Percentiles rank a stretch among this genome's conserved stretches.
Evolutionary conservation across 169 alveolate genomes (phyloP).

Genomic region (Eimeria sp.): DNA sequence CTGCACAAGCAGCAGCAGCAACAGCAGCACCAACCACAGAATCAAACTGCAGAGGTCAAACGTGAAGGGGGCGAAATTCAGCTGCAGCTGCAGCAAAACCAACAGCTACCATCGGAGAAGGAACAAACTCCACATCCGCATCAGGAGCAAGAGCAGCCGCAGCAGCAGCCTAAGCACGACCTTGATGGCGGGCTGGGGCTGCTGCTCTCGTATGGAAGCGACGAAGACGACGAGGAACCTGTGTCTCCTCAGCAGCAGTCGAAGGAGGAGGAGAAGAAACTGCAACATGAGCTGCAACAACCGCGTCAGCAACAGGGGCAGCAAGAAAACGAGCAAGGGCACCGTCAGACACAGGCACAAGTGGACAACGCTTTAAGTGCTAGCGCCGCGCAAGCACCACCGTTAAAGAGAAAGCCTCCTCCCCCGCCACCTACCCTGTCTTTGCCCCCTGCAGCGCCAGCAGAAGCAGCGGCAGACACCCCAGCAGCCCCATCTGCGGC

Average conservation of each 20-base stretch:
- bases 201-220: slow-evolving; percentile 62
- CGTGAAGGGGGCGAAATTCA: not conserved
- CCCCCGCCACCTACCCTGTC: slow-evolving; percentile 63
- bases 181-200: slow-evolving; percentile 62
- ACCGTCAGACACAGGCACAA: not conserved
- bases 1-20: slow-evolving; percentile 28
- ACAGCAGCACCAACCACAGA: not conserved
- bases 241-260: not conserved
- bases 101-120: not conserved
- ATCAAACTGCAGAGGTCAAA: not conserved
- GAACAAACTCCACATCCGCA: not conserved
- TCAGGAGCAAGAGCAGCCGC: slow-evolving; percentile 10
- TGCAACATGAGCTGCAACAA: slow-evolving; percentile 7
- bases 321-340: not conserved
- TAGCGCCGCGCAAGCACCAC: not conserved
- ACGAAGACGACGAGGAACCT: slow-evolving; percentile 52
- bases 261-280: not conserved
- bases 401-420: slow-evolving; percentile 6
- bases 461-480: not conserved
- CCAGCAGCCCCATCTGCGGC: not conserved
- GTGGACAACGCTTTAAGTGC: not conserved
- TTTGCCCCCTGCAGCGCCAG: not conserved
- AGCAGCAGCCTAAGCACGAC: slow-evolving; percentile 40
- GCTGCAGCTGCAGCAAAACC: not conserved
- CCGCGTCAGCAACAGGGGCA: not conserved